Percentiles rank a stretch among this genome's conserved stretches.
Evolutionary conservation across 306 rosid species (phyloP).

Genomic region (Glycine soja): DNA sequence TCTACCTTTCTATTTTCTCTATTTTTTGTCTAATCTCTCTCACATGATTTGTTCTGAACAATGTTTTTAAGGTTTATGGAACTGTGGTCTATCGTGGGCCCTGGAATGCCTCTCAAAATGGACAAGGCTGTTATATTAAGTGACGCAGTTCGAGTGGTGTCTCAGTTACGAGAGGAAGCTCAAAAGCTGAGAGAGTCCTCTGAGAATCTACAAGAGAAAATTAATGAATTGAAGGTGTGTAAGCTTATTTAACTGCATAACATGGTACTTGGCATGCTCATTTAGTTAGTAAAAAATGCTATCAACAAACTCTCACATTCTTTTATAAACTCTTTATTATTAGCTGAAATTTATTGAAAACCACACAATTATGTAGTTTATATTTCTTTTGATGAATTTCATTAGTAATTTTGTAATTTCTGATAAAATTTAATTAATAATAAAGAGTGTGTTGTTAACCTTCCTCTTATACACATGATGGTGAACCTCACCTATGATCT

Average conservation of each 20-base stretch:
- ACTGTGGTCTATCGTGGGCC: constrained; percentile 68
- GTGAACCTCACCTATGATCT: neutral
- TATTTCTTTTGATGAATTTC: no score
- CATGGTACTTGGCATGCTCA: neutral
- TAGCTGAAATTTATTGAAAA: no score
- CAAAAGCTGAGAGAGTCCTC: constrained; percentile 65
- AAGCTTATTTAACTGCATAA: constrained; percentile 25
- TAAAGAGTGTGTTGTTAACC: no score
- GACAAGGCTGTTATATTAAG: constrained; percentile 77
- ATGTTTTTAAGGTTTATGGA: constrained; percentile 63
- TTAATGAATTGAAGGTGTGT: constrained; percentile 69
- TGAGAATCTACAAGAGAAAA: constrained; percentile 61
- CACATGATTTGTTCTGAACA: constrained; percentile 36
- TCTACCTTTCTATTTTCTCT: constrained; percentile 16
- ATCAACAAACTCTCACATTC: neutral
- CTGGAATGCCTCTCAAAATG: constrained; percentile 76
- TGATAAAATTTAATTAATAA: no score
- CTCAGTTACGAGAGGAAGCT: constrained; percentile 66
- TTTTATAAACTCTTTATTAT: no score
- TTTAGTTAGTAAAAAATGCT: neutral
- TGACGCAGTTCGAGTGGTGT: constrained; percentile 68
- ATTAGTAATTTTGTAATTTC: no score
- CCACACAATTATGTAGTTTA: no score
- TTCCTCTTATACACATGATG: neutral
- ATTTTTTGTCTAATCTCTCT: neutral